Conservation (phyloP, 2,329 filamentous ascomycete genomes). For the Clonostachys solani region DNA sequence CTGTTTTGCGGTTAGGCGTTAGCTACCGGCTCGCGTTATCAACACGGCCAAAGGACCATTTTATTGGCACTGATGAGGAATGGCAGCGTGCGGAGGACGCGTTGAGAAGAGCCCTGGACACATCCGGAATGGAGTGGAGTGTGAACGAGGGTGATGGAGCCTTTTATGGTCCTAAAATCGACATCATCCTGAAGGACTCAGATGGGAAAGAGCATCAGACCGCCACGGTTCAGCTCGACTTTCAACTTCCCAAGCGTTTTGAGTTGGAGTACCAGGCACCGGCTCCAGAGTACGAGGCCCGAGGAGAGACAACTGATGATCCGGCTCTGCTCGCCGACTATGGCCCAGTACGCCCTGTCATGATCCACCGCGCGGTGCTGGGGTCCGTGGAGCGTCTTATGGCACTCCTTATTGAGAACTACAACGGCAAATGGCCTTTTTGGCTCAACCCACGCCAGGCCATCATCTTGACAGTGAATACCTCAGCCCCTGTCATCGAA, state of each 20-base stretch:
- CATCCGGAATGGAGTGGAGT: constrained; percentile 69
- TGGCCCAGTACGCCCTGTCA: constrained; percentile 64
- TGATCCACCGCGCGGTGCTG: constrained; percentile 81
- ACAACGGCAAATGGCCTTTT: constrained; percentile 77
- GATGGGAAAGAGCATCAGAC: constrained; percentile 86
- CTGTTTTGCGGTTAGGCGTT: constrained; percentile 60
- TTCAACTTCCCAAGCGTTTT: constrained; percentile 82
- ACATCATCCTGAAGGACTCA: constrained; percentile 75
- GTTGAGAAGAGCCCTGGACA: constrained; percentile 40
- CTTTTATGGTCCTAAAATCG: constrained; percentile 91
- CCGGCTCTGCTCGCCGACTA: constrained; percentile 40
- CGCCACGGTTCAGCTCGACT: constrained; percentile 85
- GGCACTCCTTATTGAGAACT: constrained; percentile 80
- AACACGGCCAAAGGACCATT: constrained; percentile 71
- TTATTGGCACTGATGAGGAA: constrained; percentile 69
- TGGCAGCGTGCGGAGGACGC: constrained; percentile 42
- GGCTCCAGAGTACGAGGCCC: constrained; percentile 56
- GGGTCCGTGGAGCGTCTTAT: constrained; percentile 83
- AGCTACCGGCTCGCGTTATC: constrained; percentile 75
- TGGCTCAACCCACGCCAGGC: constrained; percentile 82
- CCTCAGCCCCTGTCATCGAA: constrained; percentile 45
- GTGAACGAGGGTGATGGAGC: constrained; percentile 80
- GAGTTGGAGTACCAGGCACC: constrained; percentile 70
- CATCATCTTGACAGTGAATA: constrained; percentile 69
- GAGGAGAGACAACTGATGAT: constrained; percentile 45